These are phyloP conservation scores for Cytidiella melzeri DNA, from an alignment of 768 basidiomycete species.

Conservation along the genomic window DNA sequence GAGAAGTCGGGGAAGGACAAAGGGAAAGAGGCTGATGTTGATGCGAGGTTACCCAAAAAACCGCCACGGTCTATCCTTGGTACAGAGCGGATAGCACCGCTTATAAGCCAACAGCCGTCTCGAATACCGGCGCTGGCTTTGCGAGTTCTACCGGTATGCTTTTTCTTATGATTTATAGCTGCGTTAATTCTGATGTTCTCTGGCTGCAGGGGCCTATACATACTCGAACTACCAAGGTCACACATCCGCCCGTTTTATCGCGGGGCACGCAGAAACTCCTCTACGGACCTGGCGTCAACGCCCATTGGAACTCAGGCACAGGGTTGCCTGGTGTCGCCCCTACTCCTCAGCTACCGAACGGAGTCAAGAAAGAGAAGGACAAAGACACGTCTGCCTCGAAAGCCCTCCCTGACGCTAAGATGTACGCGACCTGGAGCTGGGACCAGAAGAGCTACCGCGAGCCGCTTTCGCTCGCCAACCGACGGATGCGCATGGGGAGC, in stretches of 20 bases:
- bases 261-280: constrained; percentile 38
- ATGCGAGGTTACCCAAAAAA: constrained; percentile 35
- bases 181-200: neutral
- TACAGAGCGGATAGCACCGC: constrained; percentile 52
- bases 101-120: constrained; percentile 57
- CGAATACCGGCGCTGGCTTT: constrained; percentile 64
- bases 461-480: constrained; percentile 25
- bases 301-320: constrained; percentile 39
- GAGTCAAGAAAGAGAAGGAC: constrained; percentile 15
- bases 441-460: constrained; percentile 39
- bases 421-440: constrained; percentile 47
- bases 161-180: neutral
- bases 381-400: constrained; percentile 25
- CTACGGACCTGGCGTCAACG: constrained; percentile 35
- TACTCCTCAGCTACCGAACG: constrained; percentile 3
- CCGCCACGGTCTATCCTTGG: constrained; percentile 34
- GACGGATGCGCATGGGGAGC: constrained; percentile 25
- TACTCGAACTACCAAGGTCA: constrained; percentile 54
- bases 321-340: constrained; percentile 7
- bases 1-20: constrained; percentile 23
- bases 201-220: constrained; percentile 41
- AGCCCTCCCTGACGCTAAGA: constrained; percentile 39
- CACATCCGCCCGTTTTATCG: constrained; percentile 58
- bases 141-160: constrained; percentile 59
- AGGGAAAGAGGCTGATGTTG: constrained; percentile 49